phyloP scores from a whole-genome alignment of 768 basidiomycete genomes.

The Hemileccinum impolitum region DNA sequence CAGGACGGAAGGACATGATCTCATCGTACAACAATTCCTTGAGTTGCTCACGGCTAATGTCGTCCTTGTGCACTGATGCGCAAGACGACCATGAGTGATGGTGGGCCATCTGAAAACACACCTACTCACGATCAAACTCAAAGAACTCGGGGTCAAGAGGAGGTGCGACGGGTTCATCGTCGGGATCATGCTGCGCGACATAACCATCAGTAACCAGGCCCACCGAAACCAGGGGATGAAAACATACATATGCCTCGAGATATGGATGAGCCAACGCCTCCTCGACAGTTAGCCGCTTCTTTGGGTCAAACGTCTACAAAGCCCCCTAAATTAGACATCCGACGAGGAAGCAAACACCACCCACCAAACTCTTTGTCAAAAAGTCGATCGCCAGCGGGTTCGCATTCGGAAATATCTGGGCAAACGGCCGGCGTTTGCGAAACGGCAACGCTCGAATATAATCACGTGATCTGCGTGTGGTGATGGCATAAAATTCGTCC shows the following conservation, averaged over 20 bases:
- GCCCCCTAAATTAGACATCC: background rate
- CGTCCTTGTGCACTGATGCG: constrained; percentile 82
- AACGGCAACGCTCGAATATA: constrained; percentile 95
- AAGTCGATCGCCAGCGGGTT: constrained; percentile 74
- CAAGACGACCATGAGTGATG: background rate
- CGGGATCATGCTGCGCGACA: constrained; percentile 74
- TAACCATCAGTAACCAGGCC: constrained; percentile 3
- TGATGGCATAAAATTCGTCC: constrained; percentile 98
- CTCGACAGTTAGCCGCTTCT: constrained; percentile 93
- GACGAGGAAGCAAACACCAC: constrained; percentile 6
- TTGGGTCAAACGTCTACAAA: constrained; percentile 89
- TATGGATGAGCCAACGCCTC: constrained; percentile 94
- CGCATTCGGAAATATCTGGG: constrained; percentile 86
- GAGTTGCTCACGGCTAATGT: constrained; percentile 91
- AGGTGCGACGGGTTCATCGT: constrained; percentile 93
- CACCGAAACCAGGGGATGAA: background rate
- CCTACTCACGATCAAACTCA: constrained; percentile 83
- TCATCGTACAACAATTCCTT: constrained; percentile 94
- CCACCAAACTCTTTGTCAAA: constrained; percentile 78
- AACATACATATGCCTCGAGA: constrained; percentile 81
- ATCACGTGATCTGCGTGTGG: constrained; percentile 85
- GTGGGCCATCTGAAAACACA: background rate
- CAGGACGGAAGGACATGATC: constrained; percentile 84
- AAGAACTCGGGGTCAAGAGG: constrained; percentile 97
- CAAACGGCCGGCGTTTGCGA: constrained; percentile 81